These are phyloP conservation scores for Chamaecrista fasciculata DNA, from an alignment of 306 rosid genomes.

Conservation along the genomic window DNA sequence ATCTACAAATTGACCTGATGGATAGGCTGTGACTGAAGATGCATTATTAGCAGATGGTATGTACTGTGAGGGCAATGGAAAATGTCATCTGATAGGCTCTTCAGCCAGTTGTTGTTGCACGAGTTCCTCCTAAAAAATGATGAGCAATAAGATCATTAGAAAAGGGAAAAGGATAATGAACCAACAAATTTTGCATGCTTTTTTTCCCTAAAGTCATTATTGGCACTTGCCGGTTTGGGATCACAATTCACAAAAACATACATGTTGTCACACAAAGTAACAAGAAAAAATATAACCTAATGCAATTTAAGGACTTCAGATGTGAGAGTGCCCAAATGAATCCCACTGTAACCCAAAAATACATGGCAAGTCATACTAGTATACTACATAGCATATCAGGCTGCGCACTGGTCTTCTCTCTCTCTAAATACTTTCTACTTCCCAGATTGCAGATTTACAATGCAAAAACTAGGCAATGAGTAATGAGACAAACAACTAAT, in stretches of 20 bases:
- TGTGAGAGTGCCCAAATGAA: neutral
- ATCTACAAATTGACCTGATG: slow-evolving; percentile 37
- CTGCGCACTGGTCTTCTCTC: neutral
- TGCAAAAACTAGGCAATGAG: neutral
- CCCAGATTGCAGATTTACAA: neutral
- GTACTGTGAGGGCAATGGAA: slow-evolving; percentile 41
- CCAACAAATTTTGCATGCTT: slow-evolving; percentile 18
- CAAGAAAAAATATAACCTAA: neutral
- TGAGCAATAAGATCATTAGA: slow-evolving; percentile 26
- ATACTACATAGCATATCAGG: slow-evolving; percentile 2
- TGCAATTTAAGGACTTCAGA: neutral
- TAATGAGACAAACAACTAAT: no score
- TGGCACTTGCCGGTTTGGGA: no score
- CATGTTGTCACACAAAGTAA: neutral
- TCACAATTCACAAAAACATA: no score
- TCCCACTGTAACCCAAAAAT: slow-evolving; percentile 3
- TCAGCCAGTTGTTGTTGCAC: slow-evolving; percentile 55
- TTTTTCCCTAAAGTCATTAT: neutral
- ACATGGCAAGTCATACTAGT: neutral
- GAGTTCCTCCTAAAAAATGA: slow-evolving; percentile 55
- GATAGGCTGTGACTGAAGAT: slow-evolving; percentile 46
- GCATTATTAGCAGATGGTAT: slow-evolving; percentile 48
- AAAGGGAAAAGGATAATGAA: slow-evolving; percentile 19
- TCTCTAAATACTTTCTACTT: neutral
- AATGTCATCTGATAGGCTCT: slow-evolving; percentile 23